Evolutionary conservation across 257 asterid genomes (phyloP).

Genomic region (Penstemon newberryi): DNA sequence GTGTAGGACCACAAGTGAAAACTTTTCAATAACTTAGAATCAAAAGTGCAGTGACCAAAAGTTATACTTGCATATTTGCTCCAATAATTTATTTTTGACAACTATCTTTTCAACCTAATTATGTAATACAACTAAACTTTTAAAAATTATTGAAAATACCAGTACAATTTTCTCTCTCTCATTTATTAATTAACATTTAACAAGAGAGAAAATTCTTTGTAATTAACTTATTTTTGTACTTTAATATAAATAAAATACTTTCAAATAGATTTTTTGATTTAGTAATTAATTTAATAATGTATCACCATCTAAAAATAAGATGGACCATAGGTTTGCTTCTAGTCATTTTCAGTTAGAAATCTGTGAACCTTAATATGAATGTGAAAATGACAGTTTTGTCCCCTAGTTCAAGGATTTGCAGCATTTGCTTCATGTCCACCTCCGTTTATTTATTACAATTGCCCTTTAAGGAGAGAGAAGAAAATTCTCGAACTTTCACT

Average conservation of each 20-base stretch:
- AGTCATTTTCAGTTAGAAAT: constrained; percentile 57
- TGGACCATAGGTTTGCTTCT: constrained; percentile 65
- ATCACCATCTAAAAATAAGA: constrained; percentile 29
- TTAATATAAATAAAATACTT: neutral
- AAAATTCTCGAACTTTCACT: no score
- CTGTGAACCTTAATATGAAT: constrained; percentile 33
- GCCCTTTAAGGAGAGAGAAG: no score
- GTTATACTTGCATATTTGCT: no score
- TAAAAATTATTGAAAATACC: no score
- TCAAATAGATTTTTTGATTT: neutral
- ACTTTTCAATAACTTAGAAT: no score
- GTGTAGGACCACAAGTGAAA: no score
- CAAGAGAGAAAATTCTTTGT: neutral
- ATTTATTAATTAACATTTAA: no score
- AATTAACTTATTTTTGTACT: constrained; percentile 25
- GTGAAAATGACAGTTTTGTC: constrained; percentile 38
- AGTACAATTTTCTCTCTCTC: no score
- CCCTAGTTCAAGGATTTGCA: neutral
- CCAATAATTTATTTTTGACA: no score
- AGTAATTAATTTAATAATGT: neutral
- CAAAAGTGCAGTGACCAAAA: no score
- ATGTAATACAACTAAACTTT: no score
- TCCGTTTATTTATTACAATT: constrained; percentile 28
- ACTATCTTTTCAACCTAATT: no score
- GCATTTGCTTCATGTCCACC: constrained; percentile 9